Conservation (phyloP, 306 rosid genomes). For the Cicer bijugum region DNA sequence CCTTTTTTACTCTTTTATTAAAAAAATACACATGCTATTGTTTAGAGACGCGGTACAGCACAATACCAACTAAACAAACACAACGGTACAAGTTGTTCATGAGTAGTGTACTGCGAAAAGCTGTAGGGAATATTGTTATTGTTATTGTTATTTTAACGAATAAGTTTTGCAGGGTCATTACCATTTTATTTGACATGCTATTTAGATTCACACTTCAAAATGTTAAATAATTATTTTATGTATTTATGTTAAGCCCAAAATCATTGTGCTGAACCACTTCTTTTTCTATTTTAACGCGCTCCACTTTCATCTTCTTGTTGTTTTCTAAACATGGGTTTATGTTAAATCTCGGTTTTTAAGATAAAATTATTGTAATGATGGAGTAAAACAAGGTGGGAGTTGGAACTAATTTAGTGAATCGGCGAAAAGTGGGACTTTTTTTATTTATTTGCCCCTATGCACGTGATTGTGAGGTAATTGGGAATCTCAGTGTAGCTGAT, state of each 20-base stretch:
- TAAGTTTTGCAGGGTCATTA: too few relatives aligned
- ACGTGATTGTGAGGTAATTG: constrained; percentile 57
- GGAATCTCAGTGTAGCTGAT: constrained; percentile 47
- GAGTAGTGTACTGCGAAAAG: constrained; percentile 22
- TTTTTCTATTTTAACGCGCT: constrained; percentile 2
- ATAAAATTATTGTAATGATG: not conserved
- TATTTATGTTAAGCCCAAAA: too few relatives aligned
- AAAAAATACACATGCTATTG: constrained; percentile 12
- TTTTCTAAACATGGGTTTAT: constrained; percentile 43
- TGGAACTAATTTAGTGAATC: not conserved
- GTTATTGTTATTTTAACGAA: not conserved
- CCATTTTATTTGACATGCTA: too few relatives aligned
- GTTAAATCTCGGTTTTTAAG: constrained; percentile 40
- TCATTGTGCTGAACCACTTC: too few relatives aligned
- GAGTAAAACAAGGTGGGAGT: constrained; percentile 34
- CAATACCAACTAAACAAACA: constrained; percentile 16
- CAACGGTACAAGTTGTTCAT: constrained; percentile 33
- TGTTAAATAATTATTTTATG: too few relatives aligned
- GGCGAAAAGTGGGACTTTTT: constrained; percentile 26
- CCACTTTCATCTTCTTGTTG: not conserved
- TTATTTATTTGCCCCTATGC: constrained; percentile 37
- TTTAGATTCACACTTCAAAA: too few relatives aligned
- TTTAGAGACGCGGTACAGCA: constrained; percentile 41
- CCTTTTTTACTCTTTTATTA: not conserved
- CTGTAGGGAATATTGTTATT: constrained; percentile 30